A percentile compares a stretch with the other conserved stretches of the same genome.
These are phyloP conservation scores for Aspergillus wentii DNA, from an alignment of 495 filamentous ascomycete genomes.

Conservation along the genomic window DNA sequence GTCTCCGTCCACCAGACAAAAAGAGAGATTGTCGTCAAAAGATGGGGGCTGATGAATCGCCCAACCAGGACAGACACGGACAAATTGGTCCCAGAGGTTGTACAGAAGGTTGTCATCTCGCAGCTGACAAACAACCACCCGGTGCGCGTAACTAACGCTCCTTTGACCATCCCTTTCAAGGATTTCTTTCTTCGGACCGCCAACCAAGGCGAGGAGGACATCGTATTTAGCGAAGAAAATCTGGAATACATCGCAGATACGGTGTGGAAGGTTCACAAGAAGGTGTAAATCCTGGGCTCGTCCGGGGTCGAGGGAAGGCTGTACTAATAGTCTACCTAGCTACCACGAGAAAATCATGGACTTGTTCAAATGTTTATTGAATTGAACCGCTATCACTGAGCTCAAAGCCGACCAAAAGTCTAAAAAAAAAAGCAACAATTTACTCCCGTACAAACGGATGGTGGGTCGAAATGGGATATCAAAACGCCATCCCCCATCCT, in stretches of 20 bases:
- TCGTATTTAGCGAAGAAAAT: neutral
- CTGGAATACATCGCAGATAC: neutral
- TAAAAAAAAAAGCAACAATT: slow-evolving; percentile 11
- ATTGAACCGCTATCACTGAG: slow-evolving; percentile 14
- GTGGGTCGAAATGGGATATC: no score
- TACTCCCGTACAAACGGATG: no score
- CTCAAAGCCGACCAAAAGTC: no score
- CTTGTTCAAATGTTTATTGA: neutral
- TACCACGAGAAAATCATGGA: neutral
- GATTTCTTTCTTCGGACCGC: neutral
- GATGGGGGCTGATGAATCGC: slow-evolving; percentile 1
- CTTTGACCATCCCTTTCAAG: neutral
- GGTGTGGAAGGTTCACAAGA: neutral
- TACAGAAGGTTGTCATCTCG: neutral
- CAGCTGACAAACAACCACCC: neutral
- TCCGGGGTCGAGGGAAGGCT: neutral
- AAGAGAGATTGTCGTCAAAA: slow-evolving; percentile 5
- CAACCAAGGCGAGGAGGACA: neutral
- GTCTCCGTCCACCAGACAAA: slow-evolving; percentile 1
- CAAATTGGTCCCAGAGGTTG: neutral
- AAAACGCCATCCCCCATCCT: slow-evolving; percentile 8
- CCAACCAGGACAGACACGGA: slow-evolving; percentile 1
- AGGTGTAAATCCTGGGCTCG: neutral
- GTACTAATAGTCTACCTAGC: no score
- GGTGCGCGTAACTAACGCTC: neutral